These are phyloP conservation scores for Orbilia ellipsospora DNA, from an alignment of 2,329 filamentous ascomycete genomes.

Conservation along the genomic window DNA sequence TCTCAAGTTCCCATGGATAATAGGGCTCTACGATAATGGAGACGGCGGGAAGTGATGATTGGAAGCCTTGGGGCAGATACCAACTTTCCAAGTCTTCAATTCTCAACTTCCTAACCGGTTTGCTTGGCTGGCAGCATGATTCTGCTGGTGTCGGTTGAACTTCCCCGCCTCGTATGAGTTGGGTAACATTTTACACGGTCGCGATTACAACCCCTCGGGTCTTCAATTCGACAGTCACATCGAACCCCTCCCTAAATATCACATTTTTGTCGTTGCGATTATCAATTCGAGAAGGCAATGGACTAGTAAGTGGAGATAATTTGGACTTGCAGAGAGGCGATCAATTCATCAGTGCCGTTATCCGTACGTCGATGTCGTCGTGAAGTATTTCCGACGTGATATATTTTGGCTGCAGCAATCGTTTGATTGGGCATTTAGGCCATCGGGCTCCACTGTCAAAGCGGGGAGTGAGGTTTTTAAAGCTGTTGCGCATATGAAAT, in stretches of 20 bases:
- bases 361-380: background rate
- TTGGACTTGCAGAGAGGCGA: no score
- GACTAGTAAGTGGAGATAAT: no score
- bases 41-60: slow-evolving; percentile 33
- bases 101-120: slow-evolving; percentile 48
- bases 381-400: background rate
- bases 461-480: slow-evolving; percentile 3
- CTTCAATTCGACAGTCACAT: background rate
- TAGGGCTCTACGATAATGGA: slow-evolving; percentile 14
- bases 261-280: background rate
- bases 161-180: background rate
- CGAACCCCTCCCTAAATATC: background rate
- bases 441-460: slow-evolving; percentile 5
- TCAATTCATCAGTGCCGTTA: no score
- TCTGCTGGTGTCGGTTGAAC: no score
- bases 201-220: slow-evolving; percentile 6
- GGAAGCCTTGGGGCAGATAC: slow-evolving; percentile 45
- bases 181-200: background rate
- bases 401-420: background rate
- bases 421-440: background rate
- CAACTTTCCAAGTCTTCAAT: slow-evolving; percentile 33
- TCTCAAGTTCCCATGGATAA: slow-evolving; percentile 38
- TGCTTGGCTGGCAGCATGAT: background rate
- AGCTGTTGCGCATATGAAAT: background rate
- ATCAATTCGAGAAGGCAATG: background rate